These are phyloP conservation scores for Albatrellus ellisii DNA, from an alignment of 768 basidiomycete species.

Conservation along the genomic window DNA sequence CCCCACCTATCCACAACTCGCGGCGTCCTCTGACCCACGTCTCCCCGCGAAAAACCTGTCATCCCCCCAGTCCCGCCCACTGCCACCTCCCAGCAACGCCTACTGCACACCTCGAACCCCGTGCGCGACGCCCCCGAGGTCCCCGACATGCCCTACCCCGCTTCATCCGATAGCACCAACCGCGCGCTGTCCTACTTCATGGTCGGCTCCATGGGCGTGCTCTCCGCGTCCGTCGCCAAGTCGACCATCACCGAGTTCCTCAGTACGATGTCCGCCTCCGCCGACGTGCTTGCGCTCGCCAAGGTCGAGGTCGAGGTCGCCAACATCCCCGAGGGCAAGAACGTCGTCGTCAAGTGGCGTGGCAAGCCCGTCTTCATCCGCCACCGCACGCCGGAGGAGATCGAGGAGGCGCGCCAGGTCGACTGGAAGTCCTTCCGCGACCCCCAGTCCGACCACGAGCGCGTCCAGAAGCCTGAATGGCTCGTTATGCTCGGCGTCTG, in stretches of 20 bases:
- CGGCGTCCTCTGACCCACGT: slow-evolving; percentile 1
- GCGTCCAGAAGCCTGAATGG: slow-evolving; percentile 95
- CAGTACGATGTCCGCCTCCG: slow-evolving; percentile 91
- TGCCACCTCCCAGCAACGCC: slow-evolving; percentile 46
- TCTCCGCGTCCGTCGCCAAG: slow-evolving; percentile 91
- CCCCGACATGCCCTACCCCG: slow-evolving; percentile 82
- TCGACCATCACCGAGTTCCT: slow-evolving; percentile 90
- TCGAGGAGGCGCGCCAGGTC: slow-evolving; percentile 76
- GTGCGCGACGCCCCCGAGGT: slow-evolving; percentile 65
- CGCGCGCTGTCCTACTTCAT: slow-evolving; percentile 81
- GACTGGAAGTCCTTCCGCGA: slow-evolving; percentile 87
- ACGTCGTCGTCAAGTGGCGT: slow-evolving; percentile 97
- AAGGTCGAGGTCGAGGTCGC: slow-evolving; percentile 93
- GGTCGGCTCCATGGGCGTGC: slow-evolving; percentile 83
- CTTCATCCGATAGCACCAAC: slow-evolving; percentile 48
- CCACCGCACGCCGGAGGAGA: slow-evolving; percentile 84
- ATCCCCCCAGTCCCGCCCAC: slow-evolving; percentile 11
- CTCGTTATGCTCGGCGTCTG: slow-evolving; percentile 86
- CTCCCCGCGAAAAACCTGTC: not conserved
- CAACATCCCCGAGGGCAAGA: slow-evolving; percentile 93
- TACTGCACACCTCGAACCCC: slow-evolving; percentile 65
- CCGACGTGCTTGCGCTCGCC: slow-evolving; percentile 94
- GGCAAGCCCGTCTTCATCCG: slow-evolving; percentile 99
- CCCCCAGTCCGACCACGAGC: slow-evolving; percentile 79
- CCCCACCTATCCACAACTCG: not conserved